phyloP scores from a whole-genome alignment of 805 yeast genomes.

The Sugiyamaella mastotermitis region DNA sequence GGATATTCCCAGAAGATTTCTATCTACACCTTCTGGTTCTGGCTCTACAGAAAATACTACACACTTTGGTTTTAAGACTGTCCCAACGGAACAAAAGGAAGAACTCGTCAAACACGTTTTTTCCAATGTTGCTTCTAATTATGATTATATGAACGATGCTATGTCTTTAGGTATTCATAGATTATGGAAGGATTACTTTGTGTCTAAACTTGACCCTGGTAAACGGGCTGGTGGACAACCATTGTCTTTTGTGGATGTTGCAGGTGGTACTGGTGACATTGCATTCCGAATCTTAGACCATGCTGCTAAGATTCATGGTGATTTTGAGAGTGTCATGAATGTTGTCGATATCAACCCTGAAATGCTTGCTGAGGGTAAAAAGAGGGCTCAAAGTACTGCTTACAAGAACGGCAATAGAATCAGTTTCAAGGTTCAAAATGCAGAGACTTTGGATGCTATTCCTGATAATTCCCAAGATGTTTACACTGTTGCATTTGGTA shows the following conservation, averaged over 20 bases:
- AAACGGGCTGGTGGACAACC: constrained; percentile 83
- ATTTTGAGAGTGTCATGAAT: constrained; percentile 72
- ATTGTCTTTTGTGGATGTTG: constrained; percentile 85
- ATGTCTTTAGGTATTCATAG: constrained; percentile 96
- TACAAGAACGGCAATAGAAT: constrained; percentile 64
- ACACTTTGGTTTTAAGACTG: constrained; percentile 88
- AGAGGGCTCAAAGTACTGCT: constrained; percentile 53
- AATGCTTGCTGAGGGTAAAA: constrained; percentile 89
- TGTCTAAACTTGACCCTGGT: constrained; percentile 85
- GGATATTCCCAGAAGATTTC: too few species aligned
- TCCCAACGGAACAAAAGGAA: constrained; percentile 74
- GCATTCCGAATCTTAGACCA: constrained; percentile 93
- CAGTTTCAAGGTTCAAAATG: constrained; percentile 82
- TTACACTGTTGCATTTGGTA: constrained; percentile 95
- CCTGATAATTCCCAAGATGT: constrained; percentile 86
- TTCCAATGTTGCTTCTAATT: constrained; percentile 88
- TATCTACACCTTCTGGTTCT: too few species aligned
- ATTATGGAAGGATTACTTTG: constrained; percentile 90
- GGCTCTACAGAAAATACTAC: too few species aligned
- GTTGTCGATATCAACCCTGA: constrained; percentile 94
- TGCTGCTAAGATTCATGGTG: constrained; percentile 74
- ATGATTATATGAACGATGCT: constrained; percentile 96
- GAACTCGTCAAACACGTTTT: constrained; percentile 69
- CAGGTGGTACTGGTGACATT: constrained; percentile 98
- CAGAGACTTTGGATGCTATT: constrained; percentile 79